Evolutionary conservation across 805 yeast genomes (phyloP), one percentile per base, ranked within the genome.

Genomic region (Yarrowia porcina): DNA sequence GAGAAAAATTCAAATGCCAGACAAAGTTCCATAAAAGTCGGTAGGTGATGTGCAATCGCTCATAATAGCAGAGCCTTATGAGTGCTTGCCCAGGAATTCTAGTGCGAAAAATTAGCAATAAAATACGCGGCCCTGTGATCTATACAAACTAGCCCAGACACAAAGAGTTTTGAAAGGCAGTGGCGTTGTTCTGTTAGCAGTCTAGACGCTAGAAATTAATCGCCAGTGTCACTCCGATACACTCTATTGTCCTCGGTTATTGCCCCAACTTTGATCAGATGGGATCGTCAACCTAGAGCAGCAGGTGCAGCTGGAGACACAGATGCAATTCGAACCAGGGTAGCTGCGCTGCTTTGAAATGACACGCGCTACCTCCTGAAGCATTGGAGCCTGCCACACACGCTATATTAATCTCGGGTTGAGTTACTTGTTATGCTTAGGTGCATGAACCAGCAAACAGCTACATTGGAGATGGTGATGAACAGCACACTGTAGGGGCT

Each of bases 391-490:
- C 18, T 11, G 21, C 49, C 49, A n/a, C 49, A 44, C 45, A 28
- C 25, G 52, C 52, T 45, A 45, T n/a, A 27, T 45, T 27, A 45
- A 45, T 47, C 56, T 49, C 56, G 56, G 56, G 56, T 49, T 49
- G 56, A 49, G 56, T 49, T 49, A 49, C 56, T 49, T 18, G 28
- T 32, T 49, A 32, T 32, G 56, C 39, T 15, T 15, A 49, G 56
- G 39, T 49, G 39, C 56, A 49, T 32, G 52, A 49, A 20, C 27
- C 23, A 45, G 35, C 5, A 17, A 42, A 41, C 18, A 11, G 42
- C 15, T 20, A 20, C 25, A 11, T 35, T 13, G 25, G 25, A 38
- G 25, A 8, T 15, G 15, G 4, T 17, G 39, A n/a, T n/a, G 21
- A 18, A 36, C 12, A 13, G 13, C 15, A 7, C 17, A 20, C 11